A percentile compares a stretch with the other conserved stretches of the same genome.
Evolutionary conservation across 176 grass and related monocot species (phyloP).

Genomic region (Carex myosuroides): DNA sequence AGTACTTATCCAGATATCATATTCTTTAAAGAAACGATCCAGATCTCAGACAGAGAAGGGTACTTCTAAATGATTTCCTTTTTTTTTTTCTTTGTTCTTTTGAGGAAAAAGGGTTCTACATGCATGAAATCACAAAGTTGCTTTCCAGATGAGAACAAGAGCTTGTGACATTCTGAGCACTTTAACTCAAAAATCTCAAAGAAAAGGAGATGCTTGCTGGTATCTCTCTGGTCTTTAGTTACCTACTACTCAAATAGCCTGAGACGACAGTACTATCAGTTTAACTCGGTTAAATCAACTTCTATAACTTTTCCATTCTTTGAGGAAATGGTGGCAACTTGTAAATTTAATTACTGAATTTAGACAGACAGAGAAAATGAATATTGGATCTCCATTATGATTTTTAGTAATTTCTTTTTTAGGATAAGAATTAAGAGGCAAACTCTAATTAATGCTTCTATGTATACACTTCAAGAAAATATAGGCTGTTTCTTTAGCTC

Average conservation of each 20-base stretch:
- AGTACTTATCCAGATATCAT: not conserved
- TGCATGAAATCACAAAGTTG: conserved; percentile 1
- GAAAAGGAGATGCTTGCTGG: conserved; percentile 30
- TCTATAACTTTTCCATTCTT: not conserved
- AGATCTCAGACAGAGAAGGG: conserved; percentile 1
- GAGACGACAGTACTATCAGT: not conserved
- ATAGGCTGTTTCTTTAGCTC: not conserved
- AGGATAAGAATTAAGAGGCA: not conserved
- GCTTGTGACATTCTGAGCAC: conserved; percentile 31
- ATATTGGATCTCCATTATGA: not conserved
- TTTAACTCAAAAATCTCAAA: conserved; percentile 24
- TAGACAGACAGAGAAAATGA: not conserved
- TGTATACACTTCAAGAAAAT: not conserved
- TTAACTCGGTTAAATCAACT: not conserved
- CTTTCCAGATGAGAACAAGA: conserved; percentile 31
- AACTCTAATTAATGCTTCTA: too few relatives aligned
- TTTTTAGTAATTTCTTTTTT: not conserved
- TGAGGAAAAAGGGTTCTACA: not conserved
- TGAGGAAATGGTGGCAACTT: not conserved
- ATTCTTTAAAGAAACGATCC: not conserved
- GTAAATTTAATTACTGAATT: not conserved
- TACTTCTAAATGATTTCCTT: not conserved
- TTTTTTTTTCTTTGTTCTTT: not conserved
- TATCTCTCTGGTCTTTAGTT: conserved; percentile 27
- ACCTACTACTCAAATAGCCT: conserved; percentile 17